Evolutionary conservation across 1,284 basidiomycete genomes (phyloP), one percentile per base, ranked within the genome.

Genomic region (Tetrapyrgos nigripes): DNA sequence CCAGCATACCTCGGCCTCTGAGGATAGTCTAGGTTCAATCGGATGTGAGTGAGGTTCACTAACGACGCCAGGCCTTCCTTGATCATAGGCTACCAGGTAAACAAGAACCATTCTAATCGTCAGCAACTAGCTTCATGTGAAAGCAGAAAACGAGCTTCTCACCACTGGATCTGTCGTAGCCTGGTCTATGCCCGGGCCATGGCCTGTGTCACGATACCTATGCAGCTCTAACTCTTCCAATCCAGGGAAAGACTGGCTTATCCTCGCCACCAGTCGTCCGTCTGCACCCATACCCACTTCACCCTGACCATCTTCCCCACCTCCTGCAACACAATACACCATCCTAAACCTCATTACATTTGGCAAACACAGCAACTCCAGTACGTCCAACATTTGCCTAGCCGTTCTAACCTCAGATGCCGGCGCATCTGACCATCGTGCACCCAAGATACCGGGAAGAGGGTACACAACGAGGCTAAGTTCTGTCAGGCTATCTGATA

Each of bases 21-120:
- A 4, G 53, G 58, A 43, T 47, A 60, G 27, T 60, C 58, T 21
- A 60, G 53, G n/a, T 60, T 60, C n/a, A 60, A 21, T 24, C 19
- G 50, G 11, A 60, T 11, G 31, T 51, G n/a, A 24, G 47, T n/a
- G 14, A 60, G 49, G 29, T 52, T 43, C 8, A 26, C 14, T 6
- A 44, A 10, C 5, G 33, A 40, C 11, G 53, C 31, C 17, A 61
- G 49, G n/a, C 31, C 28, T 37, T 43, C 24, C 26, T 47, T 55
- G 35, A 61, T 37, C 5, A n/a, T 45, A 50, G 35, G 24, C 59
- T 61, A 50, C n/a, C 19, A 31, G 31, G 27, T 4, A 3, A 23
- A 27, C 3, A 50, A 11, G 37, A 10, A 2, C 19, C 44, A 33
- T 9, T n/a, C 37, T n/a, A 40, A 17, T 27, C 29, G 27, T 43